These are phyloP conservation scores for Dendrobium huoshanense DNA, from an alignment of 106 monocot species.

Conservation along the genomic window DNA sequence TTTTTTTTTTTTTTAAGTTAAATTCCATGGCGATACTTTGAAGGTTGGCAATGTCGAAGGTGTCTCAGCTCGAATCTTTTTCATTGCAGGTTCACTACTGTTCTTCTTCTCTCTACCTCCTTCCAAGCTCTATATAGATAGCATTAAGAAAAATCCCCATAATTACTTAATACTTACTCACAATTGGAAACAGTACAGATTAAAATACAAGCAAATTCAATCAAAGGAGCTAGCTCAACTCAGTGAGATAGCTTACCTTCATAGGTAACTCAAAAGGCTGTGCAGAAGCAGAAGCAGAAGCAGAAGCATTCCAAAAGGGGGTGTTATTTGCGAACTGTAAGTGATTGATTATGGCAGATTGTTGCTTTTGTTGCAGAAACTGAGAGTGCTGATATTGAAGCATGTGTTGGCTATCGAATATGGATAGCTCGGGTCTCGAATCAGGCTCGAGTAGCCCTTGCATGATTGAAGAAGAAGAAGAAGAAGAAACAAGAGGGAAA, in stretches of 20 bases:
- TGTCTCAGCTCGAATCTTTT: constrained; percentile 4
- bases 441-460: neutral
- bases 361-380: neutral
- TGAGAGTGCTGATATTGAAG: no score
- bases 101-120: constrained; percentile 1
- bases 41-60: constrained; percentile 4
- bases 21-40: neutral
- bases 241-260: neutral
- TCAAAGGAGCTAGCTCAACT: neutral
- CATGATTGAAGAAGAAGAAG: constrained; percentile 1
- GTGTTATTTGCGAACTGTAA: constrained; percentile 4
- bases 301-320: constrained; percentile 8
- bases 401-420: constrained; percentile 1
- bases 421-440: neutral
- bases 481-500: neutral
- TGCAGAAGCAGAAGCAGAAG: neutral
- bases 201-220: neutral
- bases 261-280: neutral
- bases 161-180: no score
- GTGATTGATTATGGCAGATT: neutral
- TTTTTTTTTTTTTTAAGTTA: neutral
- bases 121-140: neutral
- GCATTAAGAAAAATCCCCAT: no score
- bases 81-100: neutral
- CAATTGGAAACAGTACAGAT: neutral